These are phyloP conservation scores for Harringtonia lauricola DNA, from an alignment of 2,329 filamentous ascomycete genomes.

Conservation along the genomic window DNA sequence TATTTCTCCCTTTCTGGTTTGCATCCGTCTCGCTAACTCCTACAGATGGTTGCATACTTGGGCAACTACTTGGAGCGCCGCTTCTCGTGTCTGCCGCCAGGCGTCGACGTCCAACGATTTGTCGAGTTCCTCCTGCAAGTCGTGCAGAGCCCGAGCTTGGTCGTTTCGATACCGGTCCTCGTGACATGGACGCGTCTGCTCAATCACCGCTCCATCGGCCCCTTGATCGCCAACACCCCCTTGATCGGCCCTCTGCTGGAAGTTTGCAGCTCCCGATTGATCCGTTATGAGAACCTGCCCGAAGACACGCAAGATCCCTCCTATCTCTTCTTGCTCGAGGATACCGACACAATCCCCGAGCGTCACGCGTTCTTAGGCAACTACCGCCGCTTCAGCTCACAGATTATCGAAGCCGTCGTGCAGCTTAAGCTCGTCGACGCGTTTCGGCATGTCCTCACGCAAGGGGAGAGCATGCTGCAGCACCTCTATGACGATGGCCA, in stretches of 20 bases:
- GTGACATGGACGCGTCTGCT: slow-evolving; percentile 83
- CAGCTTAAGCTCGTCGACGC: slow-evolving; percentile 74
- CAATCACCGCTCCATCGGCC: slow-evolving; percentile 56
- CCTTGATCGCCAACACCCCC: slow-evolving; percentile 47
- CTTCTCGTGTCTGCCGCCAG: slow-evolving; percentile 50
- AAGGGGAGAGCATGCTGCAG: slow-evolving; percentile 63
- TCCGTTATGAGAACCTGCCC: slow-evolving; percentile 80
- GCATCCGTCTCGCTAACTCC: background rate
- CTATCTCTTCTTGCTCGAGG: slow-evolving; percentile 74
- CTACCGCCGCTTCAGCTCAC: slow-evolving; percentile 81
- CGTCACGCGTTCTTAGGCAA: slow-evolving; percentile 92
- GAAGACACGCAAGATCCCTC: slow-evolving; percentile 73
- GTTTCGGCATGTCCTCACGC: slow-evolving; percentile 73
- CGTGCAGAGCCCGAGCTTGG: slow-evolving; percentile 74
- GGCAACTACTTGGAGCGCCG: slow-evolving; percentile 77
- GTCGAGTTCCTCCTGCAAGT: slow-evolving; percentile 70
- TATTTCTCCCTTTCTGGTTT: background rate
- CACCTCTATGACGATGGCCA: slow-evolving; percentile 63
- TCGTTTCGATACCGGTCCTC: slow-evolving; percentile 85
- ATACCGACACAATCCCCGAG: slow-evolving; percentile 90
- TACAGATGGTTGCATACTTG: slow-evolving; percentile 74
- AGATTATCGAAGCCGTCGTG: slow-evolving; percentile 80
- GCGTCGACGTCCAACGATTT: slow-evolving; percentile 60
- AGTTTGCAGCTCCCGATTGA: slow-evolving; percentile 69
- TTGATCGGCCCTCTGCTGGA: slow-evolving; percentile 70